Evolutionary conservation across 768 basidiomycete species (phyloP).

Genomic region (Crepidotus variabilis): DNA sequence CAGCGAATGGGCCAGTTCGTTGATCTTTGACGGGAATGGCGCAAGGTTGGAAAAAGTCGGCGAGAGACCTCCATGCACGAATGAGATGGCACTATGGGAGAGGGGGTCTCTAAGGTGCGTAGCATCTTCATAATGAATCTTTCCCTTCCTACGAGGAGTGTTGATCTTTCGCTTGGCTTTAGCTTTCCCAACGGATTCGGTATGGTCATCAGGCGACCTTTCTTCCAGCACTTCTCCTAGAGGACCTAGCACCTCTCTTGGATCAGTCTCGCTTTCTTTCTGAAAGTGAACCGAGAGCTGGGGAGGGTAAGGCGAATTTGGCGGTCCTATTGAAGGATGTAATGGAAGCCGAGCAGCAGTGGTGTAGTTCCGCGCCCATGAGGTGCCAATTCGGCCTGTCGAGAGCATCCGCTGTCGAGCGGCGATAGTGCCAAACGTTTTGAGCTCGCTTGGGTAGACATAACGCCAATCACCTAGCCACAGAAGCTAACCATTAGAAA

Average conservation of each 20-base stretch:
- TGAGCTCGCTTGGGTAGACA: conserved; percentile 77
- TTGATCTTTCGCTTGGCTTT: not conserved
- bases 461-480: conserved; percentile 49
- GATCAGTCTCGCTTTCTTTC: conserved; percentile 18
- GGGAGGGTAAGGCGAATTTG: conserved; percentile 60
- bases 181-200: not conserved
- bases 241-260: not conserved
- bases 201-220: not conserved
- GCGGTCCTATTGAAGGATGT: conserved; percentile 63
- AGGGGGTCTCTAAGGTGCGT: conserved; percentile 36
- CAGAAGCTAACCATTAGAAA: conserved; percentile 8
- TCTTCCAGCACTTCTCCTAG: not conserved
- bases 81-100: conserved; percentile 80
- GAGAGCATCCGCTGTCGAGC: conserved; percentile 72
- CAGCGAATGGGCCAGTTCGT: conserved; percentile 66
- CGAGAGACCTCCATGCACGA: conserved; percentile 90
- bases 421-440: conserved; percentile 72
- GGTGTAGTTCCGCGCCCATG: conserved; percentile 86
- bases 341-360: conserved; percentile 78
- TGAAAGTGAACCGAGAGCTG: conserved; percentile 24
- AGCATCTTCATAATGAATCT: conserved; percentile 14
- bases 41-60: conserved; percentile 69
- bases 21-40: conserved; percentile 85
- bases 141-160: not conserved
- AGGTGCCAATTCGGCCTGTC: conserved; percentile 70